Percentiles rank a stretch among this genome's conserved stretches.
Evolutionary conservation across 352 stramenopile species (phyloP).

Genomic region (Pythium phragmiticola): DNA sequence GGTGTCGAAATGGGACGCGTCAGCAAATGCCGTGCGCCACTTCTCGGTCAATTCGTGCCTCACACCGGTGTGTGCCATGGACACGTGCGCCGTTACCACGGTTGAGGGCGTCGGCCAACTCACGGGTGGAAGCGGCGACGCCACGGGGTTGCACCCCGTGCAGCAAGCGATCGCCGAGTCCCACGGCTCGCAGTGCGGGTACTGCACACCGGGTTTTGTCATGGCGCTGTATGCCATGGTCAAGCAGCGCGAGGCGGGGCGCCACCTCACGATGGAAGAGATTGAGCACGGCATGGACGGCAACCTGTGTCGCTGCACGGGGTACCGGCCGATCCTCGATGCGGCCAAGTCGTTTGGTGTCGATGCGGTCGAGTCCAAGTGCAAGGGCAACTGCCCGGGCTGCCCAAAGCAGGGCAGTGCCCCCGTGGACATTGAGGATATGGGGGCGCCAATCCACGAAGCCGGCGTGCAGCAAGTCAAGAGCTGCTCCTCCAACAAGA

Average conservation of each 20-base stretch:
- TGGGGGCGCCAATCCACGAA: slow-evolving; percentile 24
- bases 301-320: slow-evolving; percentile 95
- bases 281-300: slow-evolving; percentile 95
- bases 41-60: slow-evolving; percentile 89
- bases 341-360: slow-evolving; percentile 85
- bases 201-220: slow-evolving; percentile 89
- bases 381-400: slow-evolving; percentile 58
- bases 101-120: slow-evolving; percentile 43
- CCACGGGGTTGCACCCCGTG: slow-evolving; percentile 67
- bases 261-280: slow-evolving; percentile 76
- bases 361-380: slow-evolving; percentile 56
- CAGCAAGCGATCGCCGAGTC: slow-evolving; percentile 90
- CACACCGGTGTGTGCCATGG: slow-evolving; percentile 76
- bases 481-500: slow-evolving; percentile 72
- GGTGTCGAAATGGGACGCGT: slow-evolving; percentile 69
- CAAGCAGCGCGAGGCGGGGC: slow-evolving; percentile 66
- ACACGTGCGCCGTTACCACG: slow-evolving; percentile 83
- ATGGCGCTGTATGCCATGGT: slow-evolving; percentile 86
- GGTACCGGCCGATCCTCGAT: slow-evolving; percentile 82
- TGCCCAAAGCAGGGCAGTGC: slow-evolving; percentile 65
- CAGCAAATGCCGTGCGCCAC: slow-evolving; percentile 48
- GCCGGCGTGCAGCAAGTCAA: slow-evolving; percentile 38
- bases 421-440: slow-evolving; percentile 56
- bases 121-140: slow-evolving; percentile 26
- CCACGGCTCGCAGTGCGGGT: slow-evolving; percentile 94